A percentile compares a stretch with the other conserved stretches of the same genome.
phyloP scores from a whole-genome alignment of 257 asterid genomes.

The Ligustrum vulgare region DNA sequence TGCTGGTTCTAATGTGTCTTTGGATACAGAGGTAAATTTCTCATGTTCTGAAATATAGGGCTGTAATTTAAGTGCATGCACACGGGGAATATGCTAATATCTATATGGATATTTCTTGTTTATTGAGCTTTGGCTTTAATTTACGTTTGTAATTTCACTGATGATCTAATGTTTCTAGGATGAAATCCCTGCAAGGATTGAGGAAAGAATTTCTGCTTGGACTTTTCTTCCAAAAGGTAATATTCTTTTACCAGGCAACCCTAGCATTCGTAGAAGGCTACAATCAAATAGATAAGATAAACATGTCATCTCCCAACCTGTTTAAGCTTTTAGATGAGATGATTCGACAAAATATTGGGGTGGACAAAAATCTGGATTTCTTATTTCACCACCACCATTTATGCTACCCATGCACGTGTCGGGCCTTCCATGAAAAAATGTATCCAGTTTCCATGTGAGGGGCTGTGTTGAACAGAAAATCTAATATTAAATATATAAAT shows the following conservation, averaged over 20 bases:
- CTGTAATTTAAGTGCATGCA: constrained; percentile 6
- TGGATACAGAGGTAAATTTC: constrained; percentile 45
- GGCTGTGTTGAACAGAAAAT: neutral
- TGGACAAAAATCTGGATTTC: neutral
- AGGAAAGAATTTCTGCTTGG: constrained; percentile 85
- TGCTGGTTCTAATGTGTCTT: constrained; percentile 27
- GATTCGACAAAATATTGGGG: neutral
- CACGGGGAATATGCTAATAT: neutral
- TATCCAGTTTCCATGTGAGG: neutral
- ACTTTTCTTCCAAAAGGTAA: constrained; percentile 82
- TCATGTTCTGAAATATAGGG: constrained; percentile 13
- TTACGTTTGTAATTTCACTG: constrained; percentile 1
- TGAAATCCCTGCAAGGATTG: constrained; percentile 56
- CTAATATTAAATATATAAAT: neutral
- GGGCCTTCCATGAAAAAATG: neutral
- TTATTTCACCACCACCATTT: neutral
- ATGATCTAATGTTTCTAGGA: constrained; percentile 45
- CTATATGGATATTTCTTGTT: neutral
- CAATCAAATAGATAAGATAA: neutral
- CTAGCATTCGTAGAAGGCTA: neutral
- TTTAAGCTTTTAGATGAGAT: neutral
- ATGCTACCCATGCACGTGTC: neutral
- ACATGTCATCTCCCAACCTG: neutral
- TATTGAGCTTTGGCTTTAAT: constrained; percentile 6
- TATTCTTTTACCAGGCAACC: constrained; percentile 12